phyloP scores from a whole-genome alignment of 345 rosid genomes.

The Turritis glabra region DNA sequence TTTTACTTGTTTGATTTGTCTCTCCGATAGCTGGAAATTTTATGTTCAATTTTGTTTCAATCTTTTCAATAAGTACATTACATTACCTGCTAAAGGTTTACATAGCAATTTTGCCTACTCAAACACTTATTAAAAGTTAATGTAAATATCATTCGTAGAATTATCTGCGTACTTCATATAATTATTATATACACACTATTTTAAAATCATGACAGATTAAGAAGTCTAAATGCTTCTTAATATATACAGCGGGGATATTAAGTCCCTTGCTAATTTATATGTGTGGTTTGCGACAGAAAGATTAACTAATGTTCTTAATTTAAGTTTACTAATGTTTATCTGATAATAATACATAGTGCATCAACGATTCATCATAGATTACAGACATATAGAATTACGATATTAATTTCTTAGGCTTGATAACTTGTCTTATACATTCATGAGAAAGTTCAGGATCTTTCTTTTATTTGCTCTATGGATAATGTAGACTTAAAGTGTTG shows the following conservation, averaged over 20 bases:
- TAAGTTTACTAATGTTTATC: conserved; percentile 15
- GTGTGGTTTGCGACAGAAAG: background rate
- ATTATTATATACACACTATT: too few relatives aligned
- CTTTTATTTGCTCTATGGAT: background rate
- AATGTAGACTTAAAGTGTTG: conserved; percentile 11
- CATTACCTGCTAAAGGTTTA: too few relatives aligned
- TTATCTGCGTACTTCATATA: too few relatives aligned
- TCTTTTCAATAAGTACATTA: too few relatives aligned
- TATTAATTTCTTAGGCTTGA: background rate
- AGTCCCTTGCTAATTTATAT: background rate
- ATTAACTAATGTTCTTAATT: background rate
- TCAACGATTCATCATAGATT: background rate
- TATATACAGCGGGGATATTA: background rate
- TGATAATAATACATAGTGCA: background rate
- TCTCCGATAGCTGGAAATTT: too few relatives aligned
- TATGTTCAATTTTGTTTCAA: too few relatives aligned
- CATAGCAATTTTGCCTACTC: too few relatives aligned
- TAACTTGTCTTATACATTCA: conserved; percentile 9
- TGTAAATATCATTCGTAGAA: too few relatives aligned
- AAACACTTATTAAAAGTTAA: too few relatives aligned
- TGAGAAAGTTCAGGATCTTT: conserved; percentile 10
- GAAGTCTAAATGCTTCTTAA: background rate
- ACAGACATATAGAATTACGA: background rate
- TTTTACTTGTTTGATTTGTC: too few relatives aligned
- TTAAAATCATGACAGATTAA: background rate